Base-by-base conservation (phyloP, 345 rosid species). In the Citrus sinensis region DNA sequence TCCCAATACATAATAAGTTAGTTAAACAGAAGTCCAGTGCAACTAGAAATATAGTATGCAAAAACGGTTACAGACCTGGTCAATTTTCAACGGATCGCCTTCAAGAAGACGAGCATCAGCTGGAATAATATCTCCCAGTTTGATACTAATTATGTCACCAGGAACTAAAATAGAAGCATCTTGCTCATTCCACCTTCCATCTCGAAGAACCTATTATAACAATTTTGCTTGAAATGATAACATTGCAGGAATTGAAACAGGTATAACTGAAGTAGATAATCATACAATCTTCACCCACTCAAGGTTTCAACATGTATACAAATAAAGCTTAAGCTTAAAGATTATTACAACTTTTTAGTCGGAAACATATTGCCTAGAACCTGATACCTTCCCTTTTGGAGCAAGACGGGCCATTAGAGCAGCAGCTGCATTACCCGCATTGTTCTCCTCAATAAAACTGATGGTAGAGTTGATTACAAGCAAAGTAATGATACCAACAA, bases 351-450 rank as follows among this genome's bases (percentile, higher is more conserved):
- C 35, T 49, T 51, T 67, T 30, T 39, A 70, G 61, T 22, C 46
- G 30, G 49, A 29, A 75, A 46, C 68, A 8, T 16, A 3, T n/a
- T 34, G 73, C 73, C 60, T 60, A n/a, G 77, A 73, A 76, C 64
- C 67, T 20, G 54, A 80, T 85, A 95, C 99, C 97, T 94, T 93
- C 16, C 97, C 97, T 86, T 92, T 92, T 0, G 99, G 99, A 20
- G 99, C 98, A 70, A 95, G 97, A 70, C 97, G 81, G 11, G 99
- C 99, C 99, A 95, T 95, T 61, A 95, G 91, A 82, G 99, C 99
- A 72, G 99, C 98, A 6, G 98, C 99, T 10, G 97, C 99, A 72
- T 95, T 91, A 60, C 99, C 99, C 0, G 99, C 99, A 81, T 95
- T 95, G 79, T 95, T 95, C 83, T 95, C 99, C 86, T 95, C 97